Evolutionary conservation across 1,139 yeast species (phyloP).

Genomic region (Eremothecium gossypii): DNA sequence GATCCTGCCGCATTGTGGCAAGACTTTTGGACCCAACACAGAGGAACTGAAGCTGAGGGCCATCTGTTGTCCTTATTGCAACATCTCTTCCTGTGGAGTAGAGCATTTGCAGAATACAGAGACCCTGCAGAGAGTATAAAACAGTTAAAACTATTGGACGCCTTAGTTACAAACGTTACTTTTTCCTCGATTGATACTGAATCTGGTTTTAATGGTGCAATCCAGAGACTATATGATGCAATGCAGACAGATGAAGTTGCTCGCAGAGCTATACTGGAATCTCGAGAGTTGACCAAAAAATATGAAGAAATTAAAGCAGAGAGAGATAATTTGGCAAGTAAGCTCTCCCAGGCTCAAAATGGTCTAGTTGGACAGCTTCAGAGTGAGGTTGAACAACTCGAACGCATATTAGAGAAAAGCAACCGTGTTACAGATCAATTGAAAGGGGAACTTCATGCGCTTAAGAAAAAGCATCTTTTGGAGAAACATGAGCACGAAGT

Average conservation of each 20-base stretch:
- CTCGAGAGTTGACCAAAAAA: slow-evolving; percentile 52
- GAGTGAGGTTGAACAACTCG: slow-evolving; percentile 66
- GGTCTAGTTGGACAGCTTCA: slow-evolving; percentile 69
- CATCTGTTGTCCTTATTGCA: slow-evolving; percentile 72
- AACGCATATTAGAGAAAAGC: slow-evolving; percentile 54
- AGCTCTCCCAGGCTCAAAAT: slow-evolving; percentile 72
- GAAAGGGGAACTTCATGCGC: slow-evolving; percentile 57
- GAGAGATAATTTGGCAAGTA: slow-evolving; percentile 66
- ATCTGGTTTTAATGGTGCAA: slow-evolving; percentile 73
- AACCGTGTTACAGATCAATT: slow-evolving; percentile 59
- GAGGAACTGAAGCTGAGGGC: slow-evolving; percentile 64
- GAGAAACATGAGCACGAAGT: slow-evolving; percentile 84
- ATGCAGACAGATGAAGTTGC: slow-evolving; percentile 89
- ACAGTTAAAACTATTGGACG: slow-evolving; percentile 73
- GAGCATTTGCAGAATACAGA: slow-evolving; percentile 36
- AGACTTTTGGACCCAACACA: slow-evolving; percentile 62
- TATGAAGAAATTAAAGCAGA: slow-evolving; percentile 82
- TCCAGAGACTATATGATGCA: slow-evolving; percentile 68
- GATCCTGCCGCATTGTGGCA: slow-evolving; percentile 67
- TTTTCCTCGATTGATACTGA: slow-evolving; percentile 62
- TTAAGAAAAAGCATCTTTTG: slow-evolving; percentile 56
- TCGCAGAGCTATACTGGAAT: slow-evolving; percentile 64
- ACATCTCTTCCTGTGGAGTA: slow-evolving; percentile 54
- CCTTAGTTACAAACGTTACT: slow-evolving; percentile 71
- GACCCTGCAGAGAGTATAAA: slow-evolving; percentile 45